Conservation (phyloP, 768 basidiomycete genomes). For the Tulasnella sp. region DNA sequence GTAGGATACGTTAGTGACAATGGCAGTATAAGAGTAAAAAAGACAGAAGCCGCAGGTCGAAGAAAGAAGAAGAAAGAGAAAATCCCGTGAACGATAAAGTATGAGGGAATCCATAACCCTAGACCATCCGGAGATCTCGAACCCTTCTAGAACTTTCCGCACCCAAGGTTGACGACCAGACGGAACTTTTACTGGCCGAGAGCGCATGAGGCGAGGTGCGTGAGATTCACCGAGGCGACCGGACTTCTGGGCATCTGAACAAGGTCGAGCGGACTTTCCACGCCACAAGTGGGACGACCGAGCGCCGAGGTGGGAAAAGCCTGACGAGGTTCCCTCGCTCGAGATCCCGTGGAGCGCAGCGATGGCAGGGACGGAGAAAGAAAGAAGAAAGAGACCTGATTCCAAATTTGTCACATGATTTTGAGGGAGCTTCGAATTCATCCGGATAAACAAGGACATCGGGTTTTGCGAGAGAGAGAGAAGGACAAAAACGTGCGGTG, state of each 20-base stretch:
- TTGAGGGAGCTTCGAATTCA: background rate
- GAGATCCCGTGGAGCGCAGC: background rate
- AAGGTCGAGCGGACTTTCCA: background rate
- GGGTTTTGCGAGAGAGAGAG: background rate
- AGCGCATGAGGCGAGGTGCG: background rate
- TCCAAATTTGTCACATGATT: slow-evolving; percentile 9
- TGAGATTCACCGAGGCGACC: slow-evolving; percentile 6
- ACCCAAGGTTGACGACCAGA: too few relatives aligned
- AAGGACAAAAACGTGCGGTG: background rate
- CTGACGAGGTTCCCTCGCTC: background rate
- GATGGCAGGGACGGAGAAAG: background rate
- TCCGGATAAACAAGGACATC: slow-evolving; percentile 13
- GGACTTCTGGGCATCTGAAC: background rate
- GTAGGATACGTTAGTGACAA: background rate
- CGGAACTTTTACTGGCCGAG: background rate
- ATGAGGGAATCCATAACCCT: background rate
- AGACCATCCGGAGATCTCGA: background rate
- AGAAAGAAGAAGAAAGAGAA: background rate
- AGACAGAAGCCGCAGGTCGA: background rate
- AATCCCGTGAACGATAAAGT: slow-evolving; percentile 9
- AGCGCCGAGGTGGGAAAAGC: background rate
- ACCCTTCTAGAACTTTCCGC: too few relatives aligned
- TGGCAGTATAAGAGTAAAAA: slow-evolving; percentile 2
- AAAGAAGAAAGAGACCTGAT: background rate
- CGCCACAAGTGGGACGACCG: background rate